Evolutionary conservation across 495 filamentous ascomycete genomes (phyloP), one percentile per base, ranked within the genome.

Genomic region (Neurospora sp.): DNA sequence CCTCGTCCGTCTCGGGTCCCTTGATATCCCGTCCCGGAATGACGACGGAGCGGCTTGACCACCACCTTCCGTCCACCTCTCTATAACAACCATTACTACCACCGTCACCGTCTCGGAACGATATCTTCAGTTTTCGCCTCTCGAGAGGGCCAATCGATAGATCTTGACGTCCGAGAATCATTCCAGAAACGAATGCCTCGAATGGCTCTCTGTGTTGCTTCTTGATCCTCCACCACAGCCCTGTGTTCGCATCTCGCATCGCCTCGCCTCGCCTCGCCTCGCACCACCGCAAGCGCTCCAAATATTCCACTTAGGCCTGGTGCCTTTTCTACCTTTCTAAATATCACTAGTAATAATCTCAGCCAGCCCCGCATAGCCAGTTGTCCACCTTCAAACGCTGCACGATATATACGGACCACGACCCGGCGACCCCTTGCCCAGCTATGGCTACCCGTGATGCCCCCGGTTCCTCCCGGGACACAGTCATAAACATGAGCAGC

Each of bases 381-480:
- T 65, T 8, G 6, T 6, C 27, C 53, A 59, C 53, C 27, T 18
- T 4, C 14, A 18, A 65, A 65, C 27, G 27, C 53, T 65, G 53
- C 5, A 65, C 53, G 53, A 35, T 65, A 65, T 22, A 47, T 65
- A 35, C 53, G 27, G 7, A 18, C 2, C 14, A 18, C 53, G 12
- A 35, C 35, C 8, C 27, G 53, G 35, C 27, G 27, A 65, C 14
- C 53, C 22, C 68, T 38, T 72, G 53, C 27, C 71, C 27, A 75
- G 74, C 68, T 45, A 79, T 79, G 78, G 76, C 76, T 45, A 75
- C 75, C 27, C 65, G 39, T 75, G 73, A 75, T 45, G 72, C 45
- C 22, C 69, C 70, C 40, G 74, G 72, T 20, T 41, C 42, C 12
- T 31, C 71, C 7, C 71, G 61, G 39, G 47, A 53, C 31, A 41